These are phyloP conservation scores for Solanum appendiculatum DNA, from an alignment of 257 asterid species.

Conservation along the genomic window DNA sequence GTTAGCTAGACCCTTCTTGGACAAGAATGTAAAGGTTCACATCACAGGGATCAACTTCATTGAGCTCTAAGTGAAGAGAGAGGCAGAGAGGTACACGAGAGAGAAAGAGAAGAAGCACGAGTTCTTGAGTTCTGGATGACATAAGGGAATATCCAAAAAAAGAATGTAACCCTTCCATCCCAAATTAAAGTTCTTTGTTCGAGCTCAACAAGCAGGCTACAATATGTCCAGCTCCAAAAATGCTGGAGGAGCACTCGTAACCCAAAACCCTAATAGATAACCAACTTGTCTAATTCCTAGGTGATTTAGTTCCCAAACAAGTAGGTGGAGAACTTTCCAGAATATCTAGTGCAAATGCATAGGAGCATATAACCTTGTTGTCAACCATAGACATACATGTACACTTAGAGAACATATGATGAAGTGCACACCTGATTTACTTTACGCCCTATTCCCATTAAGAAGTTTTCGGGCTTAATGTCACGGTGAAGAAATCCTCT, in stretches of 20 bases:
- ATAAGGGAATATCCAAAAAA: background rate
- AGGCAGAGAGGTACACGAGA: background rate
- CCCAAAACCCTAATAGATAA: background rate
- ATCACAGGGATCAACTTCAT: background rate
- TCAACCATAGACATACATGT: background rate
- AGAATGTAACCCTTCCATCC: background rate
- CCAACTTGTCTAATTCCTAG: background rate
- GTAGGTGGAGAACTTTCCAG: background rate
- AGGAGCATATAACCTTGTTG: background rate
- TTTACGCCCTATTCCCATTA: constrained; percentile 86
- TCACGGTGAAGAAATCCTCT: constrained; percentile 92
- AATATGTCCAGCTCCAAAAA: background rate
- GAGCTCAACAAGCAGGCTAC: background rate
- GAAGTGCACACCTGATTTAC: constrained; percentile 68
- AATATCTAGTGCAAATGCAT: background rate
- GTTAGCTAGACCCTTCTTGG: background rate
- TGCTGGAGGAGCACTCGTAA: background rate
- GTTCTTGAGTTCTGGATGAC: background rate
- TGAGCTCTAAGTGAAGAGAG: background rate
- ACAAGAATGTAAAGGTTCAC: background rate
- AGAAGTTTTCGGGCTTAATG: constrained; percentile 81
- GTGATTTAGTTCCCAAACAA: background rate
- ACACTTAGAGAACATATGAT: background rate
- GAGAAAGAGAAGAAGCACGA: background rate
- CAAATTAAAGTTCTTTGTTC: background rate